Conservation (phyloP, 345 rosid species). For the Populus alba region DNA sequence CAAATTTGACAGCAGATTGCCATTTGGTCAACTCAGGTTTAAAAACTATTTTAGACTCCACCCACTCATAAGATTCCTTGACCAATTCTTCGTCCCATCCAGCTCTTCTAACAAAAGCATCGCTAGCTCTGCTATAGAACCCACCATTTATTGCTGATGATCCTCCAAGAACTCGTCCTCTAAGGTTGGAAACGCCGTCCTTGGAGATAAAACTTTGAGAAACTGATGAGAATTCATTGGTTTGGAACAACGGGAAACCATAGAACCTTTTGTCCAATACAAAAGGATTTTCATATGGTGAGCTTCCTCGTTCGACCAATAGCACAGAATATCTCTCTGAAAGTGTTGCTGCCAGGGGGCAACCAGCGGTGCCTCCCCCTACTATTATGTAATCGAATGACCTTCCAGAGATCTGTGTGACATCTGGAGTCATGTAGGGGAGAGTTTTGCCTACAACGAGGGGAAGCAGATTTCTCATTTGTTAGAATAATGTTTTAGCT, state of each 20-base stretch:
- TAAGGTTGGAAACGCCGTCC: slow-evolving; percentile 49
- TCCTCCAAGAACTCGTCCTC: slow-evolving; percentile 74
- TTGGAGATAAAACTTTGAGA: slow-evolving; percentile 58
- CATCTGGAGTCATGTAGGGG: slow-evolving; percentile 61
- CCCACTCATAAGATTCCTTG: slow-evolving; percentile 64
- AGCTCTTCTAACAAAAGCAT: slow-evolving; percentile 41
- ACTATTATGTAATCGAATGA: slow-evolving; percentile 67
- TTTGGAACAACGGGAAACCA: slow-evolving; percentile 51
- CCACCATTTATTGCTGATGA: slow-evolving; percentile 69
- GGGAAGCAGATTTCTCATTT: background rate
- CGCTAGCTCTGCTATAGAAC: slow-evolving; percentile 69
- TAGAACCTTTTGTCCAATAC: slow-evolving; percentile 38
- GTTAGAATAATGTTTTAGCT: background rate
- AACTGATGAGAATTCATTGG: slow-evolving; percentile 54
- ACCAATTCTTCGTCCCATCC: slow-evolving; percentile 64
- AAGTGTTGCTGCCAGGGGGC: slow-evolving; percentile 67
- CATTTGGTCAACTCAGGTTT: slow-evolving; percentile 58
- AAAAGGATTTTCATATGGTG: slow-evolving; percentile 57
- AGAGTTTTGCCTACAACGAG: slow-evolving; percentile 36
- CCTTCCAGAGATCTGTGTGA: slow-evolving; percentile 52
- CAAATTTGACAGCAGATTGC: slow-evolving; percentile 59
- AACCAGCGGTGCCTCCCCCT: slow-evolving; percentile 74
- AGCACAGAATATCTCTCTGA: slow-evolving; percentile 60
- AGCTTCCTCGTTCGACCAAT: slow-evolving; percentile 62
- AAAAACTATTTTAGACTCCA: slow-evolving; percentile 61